These are phyloP conservation scores for Escallonia herrerae DNA, from an alignment of 129 eudicot genomes.

Conservation along the genomic window DNA sequence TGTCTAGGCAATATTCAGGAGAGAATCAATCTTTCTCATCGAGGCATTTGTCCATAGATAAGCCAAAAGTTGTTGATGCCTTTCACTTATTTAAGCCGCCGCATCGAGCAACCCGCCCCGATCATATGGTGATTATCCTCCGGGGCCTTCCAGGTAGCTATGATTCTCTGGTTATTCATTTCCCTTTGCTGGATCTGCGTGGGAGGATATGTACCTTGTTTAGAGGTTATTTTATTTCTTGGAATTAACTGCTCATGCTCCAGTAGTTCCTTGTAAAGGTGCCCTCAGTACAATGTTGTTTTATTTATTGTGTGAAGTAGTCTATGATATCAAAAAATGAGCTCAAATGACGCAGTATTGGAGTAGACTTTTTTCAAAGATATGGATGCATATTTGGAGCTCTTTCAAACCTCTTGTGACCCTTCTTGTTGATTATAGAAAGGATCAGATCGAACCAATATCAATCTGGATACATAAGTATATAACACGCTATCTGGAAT, in stretches of 20 bases:
- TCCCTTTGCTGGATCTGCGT: neutral
- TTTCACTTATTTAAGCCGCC: conserved; percentile 78
- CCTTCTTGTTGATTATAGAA: neutral
- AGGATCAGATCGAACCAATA: neutral
- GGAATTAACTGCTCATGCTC: neutral
- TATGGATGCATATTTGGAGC: too few relatives aligned
- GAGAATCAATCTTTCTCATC: conserved; percentile 30
- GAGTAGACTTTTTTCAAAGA: too few relatives aligned
- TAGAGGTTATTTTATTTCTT: neutral
- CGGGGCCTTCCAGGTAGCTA: conserved; percentile 95
- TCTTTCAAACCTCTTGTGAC: neutral
- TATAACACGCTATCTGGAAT: too few relatives aligned
- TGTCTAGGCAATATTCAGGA: conserved; percentile 31
- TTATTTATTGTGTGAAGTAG: too few relatives aligned
- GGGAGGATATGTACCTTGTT: neutral
- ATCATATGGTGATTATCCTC: conserved; percentile 75
- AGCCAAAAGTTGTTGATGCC: conserved; percentile 62
- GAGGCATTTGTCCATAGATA: conserved; percentile 34
- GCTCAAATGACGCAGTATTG: too few relatives aligned
- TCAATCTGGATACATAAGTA: too few relatives aligned
- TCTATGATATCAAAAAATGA: too few relatives aligned
- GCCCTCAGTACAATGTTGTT: too few relatives aligned
- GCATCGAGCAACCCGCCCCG: conserved; percentile 83
- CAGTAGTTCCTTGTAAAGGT: too few relatives aligned
- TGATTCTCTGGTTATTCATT: neutral